phyloP scores from a whole-genome alignment of 1,284 basidiomycete species.

The Inonotus hispidus region DNA sequence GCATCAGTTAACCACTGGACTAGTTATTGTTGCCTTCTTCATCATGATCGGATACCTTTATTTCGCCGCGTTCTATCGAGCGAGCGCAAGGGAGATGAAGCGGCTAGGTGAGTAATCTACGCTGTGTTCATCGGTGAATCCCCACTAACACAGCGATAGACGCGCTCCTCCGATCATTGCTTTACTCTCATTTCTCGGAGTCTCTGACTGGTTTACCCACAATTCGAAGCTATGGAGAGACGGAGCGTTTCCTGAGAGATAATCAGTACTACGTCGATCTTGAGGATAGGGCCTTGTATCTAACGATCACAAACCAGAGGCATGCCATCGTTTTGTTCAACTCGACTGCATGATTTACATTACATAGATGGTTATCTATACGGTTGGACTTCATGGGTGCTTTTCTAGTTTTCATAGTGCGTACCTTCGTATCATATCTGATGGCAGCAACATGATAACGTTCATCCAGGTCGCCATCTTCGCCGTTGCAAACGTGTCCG shows the following conservation, averaged over 20 bases:
- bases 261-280: constrained; percentile 73
- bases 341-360: constrained; percentile 4
- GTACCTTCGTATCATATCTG: constrained; percentile 23
- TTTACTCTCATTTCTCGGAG: constrained; percentile 82
- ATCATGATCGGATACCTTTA: constrained; percentile 50
- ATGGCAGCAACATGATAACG: constrained; percentile 1
- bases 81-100: constrained; percentile 68
- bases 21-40: constrained; percentile 47
- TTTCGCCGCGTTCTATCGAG: constrained; percentile 57
- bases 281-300: constrained; percentile 58
- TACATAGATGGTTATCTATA: constrained; percentile 66
- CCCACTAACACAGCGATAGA: constrained; percentile 31
- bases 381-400: constrained; percentile 74
- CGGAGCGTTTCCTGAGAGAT: constrained; percentile 55
- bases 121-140: constrained; percentile 21
- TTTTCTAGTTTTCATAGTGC: constrained; percentile 58
- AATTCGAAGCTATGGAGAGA: constrained; percentile 67
- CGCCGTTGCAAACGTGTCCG: constrained; percentile 44
- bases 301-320: constrained; percentile 61
- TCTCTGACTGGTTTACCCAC: constrained; percentile 73
- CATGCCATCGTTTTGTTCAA: constrained; percentile 24
- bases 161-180: constrained; percentile 58
- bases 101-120: constrained; percentile 42
- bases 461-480: constrained; percentile 43
- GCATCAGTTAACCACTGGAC: constrained; percentile 1